A percentile compares a stretch with the other conserved stretches of the same genome.
phyloP scores from a whole-genome alignment of 306 rosid genomes.

The Cucurbita ficifolia region DNA sequence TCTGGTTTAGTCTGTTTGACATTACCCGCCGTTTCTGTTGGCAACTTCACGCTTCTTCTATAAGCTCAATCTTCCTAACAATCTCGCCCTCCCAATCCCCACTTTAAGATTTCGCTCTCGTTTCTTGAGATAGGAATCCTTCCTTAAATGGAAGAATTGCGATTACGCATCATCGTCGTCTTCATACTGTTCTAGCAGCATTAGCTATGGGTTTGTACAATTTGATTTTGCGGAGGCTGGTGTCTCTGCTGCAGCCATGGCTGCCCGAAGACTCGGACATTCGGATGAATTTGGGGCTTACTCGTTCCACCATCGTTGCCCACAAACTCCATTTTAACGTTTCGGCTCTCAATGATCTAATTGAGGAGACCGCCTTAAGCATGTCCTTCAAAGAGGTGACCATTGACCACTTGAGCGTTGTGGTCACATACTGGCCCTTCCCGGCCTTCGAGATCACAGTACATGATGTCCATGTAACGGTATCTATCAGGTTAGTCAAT shows the following conservation, averaged over 20 bases:
- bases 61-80: background rate
- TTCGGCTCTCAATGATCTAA: constrained; percentile 36
- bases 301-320: constrained; percentile 31
- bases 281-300: constrained; percentile 41
- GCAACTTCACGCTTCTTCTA: background rate
- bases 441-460: constrained; percentile 50
- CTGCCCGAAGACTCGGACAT: constrained; percentile 48
- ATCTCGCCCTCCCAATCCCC: background rate
- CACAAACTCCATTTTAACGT: constrained; percentile 40
- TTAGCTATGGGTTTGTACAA: constrained; percentile 32
- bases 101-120: background rate
- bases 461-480: constrained; percentile 38
- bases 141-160: background rate
- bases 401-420: constrained; percentile 34
- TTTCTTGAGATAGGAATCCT: background rate
- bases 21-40: background rate
- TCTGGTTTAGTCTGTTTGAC: background rate
- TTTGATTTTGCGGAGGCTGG: constrained; percentile 38
- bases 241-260: constrained; percentile 72
- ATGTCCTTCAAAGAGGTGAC: constrained; percentile 37
- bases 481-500: constrained; percentile 34
- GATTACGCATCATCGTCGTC: background rate
- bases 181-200: background rate
- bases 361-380: constrained; percentile 26
- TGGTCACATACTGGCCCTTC: constrained; percentile 52